Evolutionary conservation across 1,284 basidiomycete species (phyloP).

Genomic region (Pascua guehoae): DNA sequence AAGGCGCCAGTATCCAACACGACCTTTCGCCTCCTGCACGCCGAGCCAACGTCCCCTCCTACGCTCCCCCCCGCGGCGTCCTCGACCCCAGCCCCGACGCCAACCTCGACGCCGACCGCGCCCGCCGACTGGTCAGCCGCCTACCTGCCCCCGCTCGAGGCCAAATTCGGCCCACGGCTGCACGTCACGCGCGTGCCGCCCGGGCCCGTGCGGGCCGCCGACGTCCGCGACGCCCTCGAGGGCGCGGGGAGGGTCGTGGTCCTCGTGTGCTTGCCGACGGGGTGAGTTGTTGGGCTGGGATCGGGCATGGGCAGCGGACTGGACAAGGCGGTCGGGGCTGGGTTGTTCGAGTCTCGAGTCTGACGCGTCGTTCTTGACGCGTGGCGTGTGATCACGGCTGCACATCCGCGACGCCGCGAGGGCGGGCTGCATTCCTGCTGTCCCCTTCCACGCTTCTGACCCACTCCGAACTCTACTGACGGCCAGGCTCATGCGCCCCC

Average conservation of each 20-base stretch:
- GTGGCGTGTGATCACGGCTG: not conserved
- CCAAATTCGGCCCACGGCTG: constrained; percentile 22
- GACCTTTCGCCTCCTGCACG: constrained; percentile 30
- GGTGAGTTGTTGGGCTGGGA: constrained; percentile 24
- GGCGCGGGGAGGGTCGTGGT: constrained; percentile 25
- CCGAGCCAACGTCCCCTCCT: constrained; percentile 11
- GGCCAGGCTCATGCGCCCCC: constrained; percentile 36
- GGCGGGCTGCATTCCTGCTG: too few relatives aligned
- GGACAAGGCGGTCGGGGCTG: too few relatives aligned
- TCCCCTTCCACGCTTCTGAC: too few relatives aligned
- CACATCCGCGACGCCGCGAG: too few relatives aligned
- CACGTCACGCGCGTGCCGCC: constrained; percentile 16
- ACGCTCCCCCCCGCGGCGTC: not conserved
- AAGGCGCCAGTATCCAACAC: constrained; percentile 23
- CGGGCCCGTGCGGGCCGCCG: constrained; percentile 2
- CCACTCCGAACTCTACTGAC: not conserved
- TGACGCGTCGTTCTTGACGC: too few relatives aligned
- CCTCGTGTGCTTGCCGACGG: constrained; percentile 40
- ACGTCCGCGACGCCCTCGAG: constrained; percentile 5
- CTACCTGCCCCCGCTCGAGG: constrained; percentile 20
- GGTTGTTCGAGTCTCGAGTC: too few relatives aligned
- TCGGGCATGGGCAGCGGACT: too few relatives aligned
- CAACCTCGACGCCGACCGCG: not conserved
- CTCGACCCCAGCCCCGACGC: not conserved
- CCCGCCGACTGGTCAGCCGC: constrained; percentile 10